Percentiles rank a stretch among this genome's conserved stretches.
phyloP scores from a whole-genome alignment of 345 rosid genomes.

The Triadica sebifera region DNA sequence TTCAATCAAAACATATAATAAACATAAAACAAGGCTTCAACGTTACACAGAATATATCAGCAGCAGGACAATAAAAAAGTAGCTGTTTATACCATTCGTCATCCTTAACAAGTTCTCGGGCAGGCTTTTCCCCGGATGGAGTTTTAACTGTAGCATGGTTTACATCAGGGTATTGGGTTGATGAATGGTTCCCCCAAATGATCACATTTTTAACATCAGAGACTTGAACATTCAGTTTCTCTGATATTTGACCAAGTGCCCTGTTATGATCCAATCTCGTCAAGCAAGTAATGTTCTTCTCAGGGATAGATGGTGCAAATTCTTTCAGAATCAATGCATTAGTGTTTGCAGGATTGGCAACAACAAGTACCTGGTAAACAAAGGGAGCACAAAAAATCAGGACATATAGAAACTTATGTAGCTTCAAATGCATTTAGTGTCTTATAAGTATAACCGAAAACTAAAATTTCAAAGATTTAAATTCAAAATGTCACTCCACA shows the following conservation, averaged over 20 bases:
- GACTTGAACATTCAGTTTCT: conserved; percentile 80
- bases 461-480: neutral
- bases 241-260: conserved; percentile 96
- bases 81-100: conserved; percentile 60
- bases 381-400: neutral
- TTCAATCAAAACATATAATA: conserved; percentile 32
- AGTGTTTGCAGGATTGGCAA: conserved; percentile 98
- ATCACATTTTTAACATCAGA: conserved; percentile 91
- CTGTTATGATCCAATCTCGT: conserved; percentile 97
- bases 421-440: conserved; percentile 9
- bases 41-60: conserved; percentile 1
- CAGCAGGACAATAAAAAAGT: neutral
- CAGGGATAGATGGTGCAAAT: conserved; percentile 94
- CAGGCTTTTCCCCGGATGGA: conserved; percentile 69
- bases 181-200: conserved; percentile 99
- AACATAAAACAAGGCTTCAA: conserved; percentile 29
- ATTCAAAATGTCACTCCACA: neutral
- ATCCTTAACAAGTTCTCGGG: conserved; percentile 76
- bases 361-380: conserved; percentile 79
- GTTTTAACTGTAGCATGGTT: conserved; percentile 88
- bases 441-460: neutral
- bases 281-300: conserved; percentile 87
- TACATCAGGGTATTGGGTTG: conserved; percentile 97
- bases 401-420: conserved; percentile 16
- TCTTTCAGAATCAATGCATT: conserved; percentile 97